These are phyloP conservation scores for Hyaloscypha finlandica DNA, from an alignment of 495 filamentous ascomycete species.

Conservation along the genomic window DNA sequence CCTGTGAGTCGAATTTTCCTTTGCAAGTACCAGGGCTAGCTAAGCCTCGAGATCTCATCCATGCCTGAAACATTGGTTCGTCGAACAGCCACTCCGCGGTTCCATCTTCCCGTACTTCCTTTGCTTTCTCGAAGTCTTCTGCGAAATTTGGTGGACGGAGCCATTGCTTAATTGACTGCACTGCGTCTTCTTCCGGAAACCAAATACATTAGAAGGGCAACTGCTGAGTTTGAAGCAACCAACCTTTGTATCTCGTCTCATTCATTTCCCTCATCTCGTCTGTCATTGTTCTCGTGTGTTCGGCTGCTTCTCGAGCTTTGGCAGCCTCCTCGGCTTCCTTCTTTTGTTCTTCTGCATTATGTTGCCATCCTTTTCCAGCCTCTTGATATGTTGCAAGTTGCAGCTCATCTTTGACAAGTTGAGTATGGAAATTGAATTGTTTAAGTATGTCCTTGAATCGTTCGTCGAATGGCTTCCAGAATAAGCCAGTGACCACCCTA, in stretches of 20 bases:
- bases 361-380: not conserved
- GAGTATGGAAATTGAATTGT: not conserved
- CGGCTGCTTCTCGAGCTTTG: too few species aligned
- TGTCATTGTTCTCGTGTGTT: too few species aligned
- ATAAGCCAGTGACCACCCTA: not conserved
- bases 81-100: not conserved
- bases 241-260: too few species aligned
- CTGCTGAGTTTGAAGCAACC: too few species aligned
- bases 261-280: too few species aligned
- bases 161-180: not conserved
- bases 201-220: too few species aligned
- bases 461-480: constrained; percentile 4
- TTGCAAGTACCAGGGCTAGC: not conserved
- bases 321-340: too few species aligned
- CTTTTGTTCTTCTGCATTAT: not conserved
- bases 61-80: not conserved
- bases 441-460: not conserved
- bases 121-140: not conserved
- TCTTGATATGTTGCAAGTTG: not conserved
- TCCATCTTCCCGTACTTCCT: not conserved
- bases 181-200: too few species aligned
- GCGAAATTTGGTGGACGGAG: not conserved
- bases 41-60: not conserved
- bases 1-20: not conserved
- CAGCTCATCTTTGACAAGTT: not conserved